Evolutionary conservation across 2,329 filamentous ascomycete genomes (phyloP), one percentile per base, ranked within the genome.

Genomic region (Lasiodiplodia citricola): DNA sequence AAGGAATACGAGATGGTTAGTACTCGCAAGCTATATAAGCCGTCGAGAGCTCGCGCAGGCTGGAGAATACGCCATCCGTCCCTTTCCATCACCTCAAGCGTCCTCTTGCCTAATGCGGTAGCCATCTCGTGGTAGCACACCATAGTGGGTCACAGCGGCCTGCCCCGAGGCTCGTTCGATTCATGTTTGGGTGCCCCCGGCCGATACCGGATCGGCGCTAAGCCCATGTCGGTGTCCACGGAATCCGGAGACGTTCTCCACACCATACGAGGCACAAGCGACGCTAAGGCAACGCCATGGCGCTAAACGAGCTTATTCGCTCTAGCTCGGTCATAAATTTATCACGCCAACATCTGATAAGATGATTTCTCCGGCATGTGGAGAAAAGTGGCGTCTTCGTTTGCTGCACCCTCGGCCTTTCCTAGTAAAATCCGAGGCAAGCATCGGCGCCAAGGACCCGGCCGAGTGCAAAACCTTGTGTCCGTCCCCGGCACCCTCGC

Each of bases 281-380:
- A 57, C 5, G 55, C 55, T 10, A 57, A 57, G 55, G 28, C 28
- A 13, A 28, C 11, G 52, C 52, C 28, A 6, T 41, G 23, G 14
- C 21, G 51, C 13, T 37, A 16, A 35, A n/a, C 13, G 25, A 31
- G 52, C 52, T 56, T 35, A 16, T 16, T 16, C 11, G 38, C 38
- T 6, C 28, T 28, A 5, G 6, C 21, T 54, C 51, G 51, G 51
- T 2, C 3, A 54, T 28, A 25, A 10, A 28, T 54, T 28, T 25
- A 21, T 25, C 55, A 37, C 7, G 11, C 38, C 35, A 28, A 8
- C 56, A 62, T 62, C 57, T 50, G 57, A 62, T 50, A 62, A 62
- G 57, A 47, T 62, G 57, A 16, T 7, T 50, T 3, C 3, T 50
- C 35, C 38, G 5, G 37, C 38, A n/a, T 18, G 38, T 62, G 57